phyloP scores from a whole-genome alignment of 2,329 filamentous ascomycete genomes.

The Pleoardoris graminearum region DNA sequence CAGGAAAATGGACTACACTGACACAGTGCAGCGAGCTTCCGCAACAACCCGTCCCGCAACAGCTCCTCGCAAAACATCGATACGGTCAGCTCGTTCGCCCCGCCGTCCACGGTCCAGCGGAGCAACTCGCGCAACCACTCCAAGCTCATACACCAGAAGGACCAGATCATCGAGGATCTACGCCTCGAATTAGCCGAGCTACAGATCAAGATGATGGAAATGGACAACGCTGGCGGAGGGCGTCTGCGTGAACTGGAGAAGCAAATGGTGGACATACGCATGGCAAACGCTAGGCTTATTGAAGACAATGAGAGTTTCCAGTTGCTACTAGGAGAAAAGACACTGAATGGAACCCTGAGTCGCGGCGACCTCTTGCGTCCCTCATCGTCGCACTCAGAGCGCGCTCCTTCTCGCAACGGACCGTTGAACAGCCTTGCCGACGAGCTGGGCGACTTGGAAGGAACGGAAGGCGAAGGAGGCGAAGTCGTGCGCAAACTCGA shows the following conservation, averaged over 20 bases:
- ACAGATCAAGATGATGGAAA: slow-evolving; percentile 92
- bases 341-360: slow-evolving; percentile 88
- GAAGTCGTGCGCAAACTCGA: slow-evolving; percentile 67
- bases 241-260: slow-evolving; percentile 88
- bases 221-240: slow-evolving; percentile 89
- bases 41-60: slow-evolving; percentile 49
- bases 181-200: slow-evolving; percentile 90
- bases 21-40: slow-evolving; percentile 41
- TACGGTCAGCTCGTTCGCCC: slow-evolving; percentile 80
- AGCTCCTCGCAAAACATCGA: slow-evolving; percentile 69
- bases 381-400: slow-evolving; percentile 41
- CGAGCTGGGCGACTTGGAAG: slow-evolving; percentile 73
- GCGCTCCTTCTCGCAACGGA: slow-evolving; percentile 38
- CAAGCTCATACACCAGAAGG: slow-evolving; percentile 89
- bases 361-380: slow-evolving; percentile 76
- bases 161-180: slow-evolving; percentile 91
- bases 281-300: slow-evolving; percentile 94
- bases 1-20: background rate
- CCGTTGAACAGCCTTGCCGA: slow-evolving; percentile 63
- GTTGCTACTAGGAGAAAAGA: slow-evolving; percentile 90
- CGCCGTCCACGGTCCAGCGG: slow-evolving; percentile 78
- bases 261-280: slow-evolving; percentile 84
- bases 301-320: slow-evolving; percentile 99
- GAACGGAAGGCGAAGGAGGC: slow-evolving; percentile 55
- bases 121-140: slow-evolving; percentile 90